Evolutionary conservation across 768 basidiomycete species (phyloP).

Genomic region (Tremella mesenterica): DNA sequence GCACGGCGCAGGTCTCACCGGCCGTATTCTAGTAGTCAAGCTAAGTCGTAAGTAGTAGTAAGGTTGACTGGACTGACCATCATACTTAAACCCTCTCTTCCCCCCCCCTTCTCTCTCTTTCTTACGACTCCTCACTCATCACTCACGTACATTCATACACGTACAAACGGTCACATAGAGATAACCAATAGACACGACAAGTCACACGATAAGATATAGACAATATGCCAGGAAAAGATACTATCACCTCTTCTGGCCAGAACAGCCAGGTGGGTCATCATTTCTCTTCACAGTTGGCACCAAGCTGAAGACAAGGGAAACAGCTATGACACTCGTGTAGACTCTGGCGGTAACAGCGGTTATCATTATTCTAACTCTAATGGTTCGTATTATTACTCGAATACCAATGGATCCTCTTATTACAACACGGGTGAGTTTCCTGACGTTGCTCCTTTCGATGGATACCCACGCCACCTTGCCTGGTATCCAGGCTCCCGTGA

Average conservation of each 20-base stretch:
- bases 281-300: too few species aligned
- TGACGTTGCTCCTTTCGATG: neutral
- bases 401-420: conserved; percentile 14
- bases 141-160: too few species aligned
- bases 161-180: too few species aligned
- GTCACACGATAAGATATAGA: too few species aligned
- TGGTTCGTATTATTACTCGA: conserved; percentile 11
- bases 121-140: too few species aligned
- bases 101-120: too few species aligned
- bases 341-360: conserved; percentile 6
- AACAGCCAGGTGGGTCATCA: conserved; percentile 6
- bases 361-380: conserved; percentile 15
- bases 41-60: too few species aligned
- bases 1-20: too few species aligned
- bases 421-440: conserved; percentile 12
- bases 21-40: too few species aligned
- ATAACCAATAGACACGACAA: too few species aligned
- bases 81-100: too few species aligned
- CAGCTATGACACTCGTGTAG: conserved; percentile 7
- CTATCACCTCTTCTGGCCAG: conserved; percentile 6
- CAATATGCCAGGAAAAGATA: conserved; percentile 4
- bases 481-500: neutral
- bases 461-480: neutral
- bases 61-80: too few species aligned
- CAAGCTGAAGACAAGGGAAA: conserved; percentile 2